phyloP scores from a whole-genome alignment of 768 basidiomycete species.

The Psilocybe subaeruginosa region DNA sequence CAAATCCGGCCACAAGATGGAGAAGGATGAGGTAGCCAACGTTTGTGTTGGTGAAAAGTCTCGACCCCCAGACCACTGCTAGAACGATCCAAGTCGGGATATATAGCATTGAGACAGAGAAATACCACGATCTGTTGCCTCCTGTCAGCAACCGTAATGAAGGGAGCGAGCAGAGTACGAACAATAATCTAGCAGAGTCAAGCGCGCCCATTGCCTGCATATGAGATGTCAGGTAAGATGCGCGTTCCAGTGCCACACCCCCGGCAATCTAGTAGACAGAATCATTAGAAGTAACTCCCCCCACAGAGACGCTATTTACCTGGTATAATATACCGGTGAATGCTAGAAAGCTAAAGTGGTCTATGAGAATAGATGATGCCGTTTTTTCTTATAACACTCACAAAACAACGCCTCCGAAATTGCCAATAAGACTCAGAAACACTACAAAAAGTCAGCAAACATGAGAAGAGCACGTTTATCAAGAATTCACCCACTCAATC shows the following conservation, averaged over 20 bases:
- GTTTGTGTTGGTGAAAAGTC: conserved; percentile 65
- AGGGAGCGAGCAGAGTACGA: not conserved
- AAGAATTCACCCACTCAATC: conserved; percentile 9
- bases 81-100: conserved; percentile 79
- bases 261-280: conserved; percentile 12
- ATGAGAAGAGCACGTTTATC: not conserved
- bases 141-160: conserved; percentile 29
- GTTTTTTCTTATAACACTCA: not conserved
- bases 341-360: conserved; percentile 14
- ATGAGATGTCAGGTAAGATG: conserved; percentile 64
- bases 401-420: conserved; percentile 21
- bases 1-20: conserved; percentile 67
- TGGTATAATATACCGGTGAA: conserved; percentile 22
- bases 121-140: conserved; percentile 58
- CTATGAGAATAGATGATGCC: not conserved
- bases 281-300: not conserved
- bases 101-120: conserved; percentile 64
- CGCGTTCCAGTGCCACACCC: conserved; percentile 48
- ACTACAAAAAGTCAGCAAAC: not conserved
- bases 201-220: conserved; percentile 81
- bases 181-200: conserved; percentile 59
- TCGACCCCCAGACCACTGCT: conserved; percentile 64
- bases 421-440: conserved; percentile 11
- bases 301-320: conserved; percentile 1
- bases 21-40: conserved; percentile 61